Conservation (phyloP, 192 early-diverging fungal species). For the Ambispora gerdemannii region DNA sequence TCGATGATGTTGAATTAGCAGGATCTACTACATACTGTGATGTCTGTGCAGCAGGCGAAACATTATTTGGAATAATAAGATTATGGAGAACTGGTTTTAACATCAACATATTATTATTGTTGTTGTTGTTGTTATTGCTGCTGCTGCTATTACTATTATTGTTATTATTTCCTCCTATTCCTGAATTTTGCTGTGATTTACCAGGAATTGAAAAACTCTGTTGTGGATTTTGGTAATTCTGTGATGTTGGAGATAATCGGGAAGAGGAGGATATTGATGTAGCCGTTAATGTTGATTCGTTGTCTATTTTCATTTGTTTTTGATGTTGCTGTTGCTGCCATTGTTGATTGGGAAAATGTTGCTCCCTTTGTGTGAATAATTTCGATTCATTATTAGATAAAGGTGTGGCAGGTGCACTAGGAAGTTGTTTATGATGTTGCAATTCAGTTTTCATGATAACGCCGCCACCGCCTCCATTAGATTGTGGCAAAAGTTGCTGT, state of each 20-base stretch:
- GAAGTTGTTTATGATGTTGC: background rate
- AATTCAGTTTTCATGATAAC: background rate
- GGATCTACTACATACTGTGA: too few relatives aligned
- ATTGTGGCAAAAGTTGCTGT: background rate
- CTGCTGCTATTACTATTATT: too few relatives aligned
- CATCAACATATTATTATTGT: background rate
- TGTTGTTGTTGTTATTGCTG: too few relatives aligned
- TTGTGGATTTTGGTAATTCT: constrained; percentile 5
- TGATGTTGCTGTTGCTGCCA: constrained; percentile 8
- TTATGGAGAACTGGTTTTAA: constrained; percentile 4
- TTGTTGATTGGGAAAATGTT: background rate
- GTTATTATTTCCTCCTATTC: too few relatives aligned
- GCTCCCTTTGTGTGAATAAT: background rate
- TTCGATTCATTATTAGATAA: background rate
- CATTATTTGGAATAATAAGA: constrained; percentile 5
- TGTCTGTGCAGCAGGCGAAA: background rate
- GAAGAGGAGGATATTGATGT: background rate
- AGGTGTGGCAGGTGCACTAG: background rate
- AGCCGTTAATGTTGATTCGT: background rate
- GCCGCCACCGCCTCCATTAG: background rate
- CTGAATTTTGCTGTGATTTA: constrained; percentile 3
- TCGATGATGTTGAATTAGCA: background rate
- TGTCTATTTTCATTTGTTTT: background rate
- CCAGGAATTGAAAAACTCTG: background rate
- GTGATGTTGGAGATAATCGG: background rate